These are phyloP conservation scores for Aspergillus sparsus DNA, from an alignment of 495 filamentous ascomycete genomes.

Conservation along the genomic window DNA sequence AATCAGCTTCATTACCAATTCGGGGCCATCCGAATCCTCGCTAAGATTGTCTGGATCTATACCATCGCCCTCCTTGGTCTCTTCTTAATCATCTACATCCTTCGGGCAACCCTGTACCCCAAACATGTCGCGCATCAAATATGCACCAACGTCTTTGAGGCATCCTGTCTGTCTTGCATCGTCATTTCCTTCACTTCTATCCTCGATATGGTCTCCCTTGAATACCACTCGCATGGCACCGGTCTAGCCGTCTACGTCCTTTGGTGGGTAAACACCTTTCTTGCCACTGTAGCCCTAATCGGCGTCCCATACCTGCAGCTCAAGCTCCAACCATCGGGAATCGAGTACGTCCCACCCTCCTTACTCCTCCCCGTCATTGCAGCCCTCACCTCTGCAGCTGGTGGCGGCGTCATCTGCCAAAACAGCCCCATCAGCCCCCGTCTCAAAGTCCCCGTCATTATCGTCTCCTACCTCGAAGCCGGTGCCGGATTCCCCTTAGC, in stretches of 20 bases:
- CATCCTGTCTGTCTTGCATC: slow-evolving; percentile 35
- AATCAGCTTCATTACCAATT: slow-evolving; percentile 38
- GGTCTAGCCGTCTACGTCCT: slow-evolving; percentile 32
- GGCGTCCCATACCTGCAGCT: slow-evolving; percentile 32
- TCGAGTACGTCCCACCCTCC: slow-evolving; percentile 22
- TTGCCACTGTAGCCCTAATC: slow-evolving; percentile 28
- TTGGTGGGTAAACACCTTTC: slow-evolving; percentile 33
- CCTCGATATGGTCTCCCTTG: slow-evolving; percentile 27
- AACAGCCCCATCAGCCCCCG: slow-evolving; percentile 24
- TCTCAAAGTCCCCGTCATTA: slow-evolving; percentile 35
- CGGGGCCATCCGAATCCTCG: slow-evolving; percentile 27
- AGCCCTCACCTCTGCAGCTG: slow-evolving; percentile 33
- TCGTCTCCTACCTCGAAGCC: slow-evolving; percentile 37
- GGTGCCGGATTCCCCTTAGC: slow-evolving; percentile 33
- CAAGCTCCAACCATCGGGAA: slow-evolving; percentile 32
- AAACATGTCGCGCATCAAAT: slow-evolving; percentile 29
- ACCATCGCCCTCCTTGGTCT: slow-evolving; percentile 28
- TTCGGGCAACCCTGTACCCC: slow-evolving; percentile 31
- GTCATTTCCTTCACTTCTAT: slow-evolving; percentile 35
- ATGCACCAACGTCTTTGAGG: slow-evolving; percentile 29
- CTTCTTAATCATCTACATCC: slow-evolving; percentile 27
- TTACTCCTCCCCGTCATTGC: slow-evolving; percentile 34
- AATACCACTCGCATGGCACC: slow-evolving; percentile 23
- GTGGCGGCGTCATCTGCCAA: slow-evolving; percentile 31
- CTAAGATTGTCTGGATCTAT: slow-evolving; percentile 39